Conservation (phyloP, 352 stramenopile genomes). For the Pelagophyceae sp. region DNA sequence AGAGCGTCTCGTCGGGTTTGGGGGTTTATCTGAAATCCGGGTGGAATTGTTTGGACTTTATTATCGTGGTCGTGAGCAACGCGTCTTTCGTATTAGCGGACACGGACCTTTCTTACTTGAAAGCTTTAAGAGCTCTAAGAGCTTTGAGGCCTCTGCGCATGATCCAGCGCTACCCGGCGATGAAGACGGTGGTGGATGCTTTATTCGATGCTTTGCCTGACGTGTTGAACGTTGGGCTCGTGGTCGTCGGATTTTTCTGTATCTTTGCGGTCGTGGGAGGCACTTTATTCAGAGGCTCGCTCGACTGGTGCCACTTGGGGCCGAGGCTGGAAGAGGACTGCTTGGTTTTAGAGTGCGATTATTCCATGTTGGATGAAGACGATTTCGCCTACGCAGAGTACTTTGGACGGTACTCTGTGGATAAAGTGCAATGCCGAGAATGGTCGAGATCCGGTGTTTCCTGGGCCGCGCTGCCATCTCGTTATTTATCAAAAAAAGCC, state of each 20-base stretch:
- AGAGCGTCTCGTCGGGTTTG: conserved; percentile 51
- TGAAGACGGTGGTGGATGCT: conserved; percentile 47
- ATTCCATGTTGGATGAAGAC: background rate
- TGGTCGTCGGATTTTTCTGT: conserved; percentile 33
- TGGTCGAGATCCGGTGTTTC: background rate
- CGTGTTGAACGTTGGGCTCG: conserved; percentile 40
- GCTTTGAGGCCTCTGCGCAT: conserved; percentile 69
- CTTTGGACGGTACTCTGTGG: conserved; percentile 13
- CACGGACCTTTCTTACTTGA: conserved; percentile 36
- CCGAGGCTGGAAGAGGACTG: background rate
- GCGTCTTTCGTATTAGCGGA: conserved; percentile 25
- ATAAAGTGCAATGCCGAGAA: conserved; percentile 1
- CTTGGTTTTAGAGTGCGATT: conserved; percentile 15
- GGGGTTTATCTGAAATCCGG: conserved; percentile 59
- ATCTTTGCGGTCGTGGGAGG: conserved; percentile 30
- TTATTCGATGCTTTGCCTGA: conserved; percentile 43
- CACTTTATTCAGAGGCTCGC: conserved; percentile 25
- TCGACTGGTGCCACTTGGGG: conserved; percentile 43
- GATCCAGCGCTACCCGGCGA: conserved; percentile 41
- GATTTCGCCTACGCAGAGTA: conserved; percentile 14
- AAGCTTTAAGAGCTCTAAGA: conserved; percentile 52
- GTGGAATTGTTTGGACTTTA: conserved; percentile 72
- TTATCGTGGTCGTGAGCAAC: conserved; percentile 47
- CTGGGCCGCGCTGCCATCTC: background rate
- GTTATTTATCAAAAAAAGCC: background rate